These are phyloP conservation scores for Crataegus laevigata DNA, from an alignment of 306 rosid genomes.

Conservation along the genomic window DNA sequence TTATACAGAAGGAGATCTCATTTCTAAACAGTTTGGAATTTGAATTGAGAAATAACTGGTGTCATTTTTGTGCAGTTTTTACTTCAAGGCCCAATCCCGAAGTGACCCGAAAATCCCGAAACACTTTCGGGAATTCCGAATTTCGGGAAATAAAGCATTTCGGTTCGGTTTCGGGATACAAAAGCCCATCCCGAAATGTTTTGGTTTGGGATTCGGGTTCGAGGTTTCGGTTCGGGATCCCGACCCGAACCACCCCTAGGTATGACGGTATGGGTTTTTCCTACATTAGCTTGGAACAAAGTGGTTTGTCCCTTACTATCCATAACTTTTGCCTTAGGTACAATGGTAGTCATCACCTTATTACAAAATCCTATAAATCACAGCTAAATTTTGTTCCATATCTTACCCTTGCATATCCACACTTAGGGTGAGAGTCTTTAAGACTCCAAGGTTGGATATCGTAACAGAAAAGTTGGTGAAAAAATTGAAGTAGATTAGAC, in stretches of 20 bases:
- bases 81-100: too few species aligned
- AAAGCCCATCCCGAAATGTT: too few species aligned
- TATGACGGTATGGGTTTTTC: too few species aligned
- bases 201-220: too few species aligned
- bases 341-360: background rate
- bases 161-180: too few species aligned
- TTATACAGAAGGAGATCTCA: background rate
- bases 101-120: too few species aligned
- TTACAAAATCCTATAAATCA: too few species aligned
- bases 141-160: too few species aligned
- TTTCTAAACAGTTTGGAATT: background rate
- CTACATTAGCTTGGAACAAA: background rate
- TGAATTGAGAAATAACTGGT: background rate
- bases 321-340: background rate
- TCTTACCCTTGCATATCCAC: background rate
- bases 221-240: too few species aligned
- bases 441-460: background rate
- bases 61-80: background rate
- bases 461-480: background rate
- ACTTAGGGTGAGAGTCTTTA: background rate
- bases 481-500: background rate
- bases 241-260: too few species aligned
- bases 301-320: background rate
- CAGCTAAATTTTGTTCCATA: background rate
- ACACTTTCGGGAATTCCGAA: too few species aligned